Base-by-base conservation (phyloP, 192 early-diverging fungal species). In the Umbelopsis sp. region DNA sequence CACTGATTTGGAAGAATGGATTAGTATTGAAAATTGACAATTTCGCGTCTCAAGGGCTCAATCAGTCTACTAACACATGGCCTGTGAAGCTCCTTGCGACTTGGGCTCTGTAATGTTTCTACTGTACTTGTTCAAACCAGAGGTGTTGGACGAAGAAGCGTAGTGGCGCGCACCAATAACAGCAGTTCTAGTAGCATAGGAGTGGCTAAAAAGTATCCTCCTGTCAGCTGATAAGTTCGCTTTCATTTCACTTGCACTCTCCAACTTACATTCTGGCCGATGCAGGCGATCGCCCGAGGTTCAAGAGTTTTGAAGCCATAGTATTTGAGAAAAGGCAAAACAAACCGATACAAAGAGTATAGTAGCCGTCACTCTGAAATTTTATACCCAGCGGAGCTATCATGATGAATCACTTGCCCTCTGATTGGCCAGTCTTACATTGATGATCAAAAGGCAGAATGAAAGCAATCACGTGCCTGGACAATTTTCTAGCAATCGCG, bases 81-180 rank as follows among this genome's bases (percentile, higher is more conserved):
- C 98, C 81, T 99, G 98, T 64, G 94, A 92, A 27, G 96, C 95
- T 58, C 97, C 97, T 78, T 96, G 95, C 21, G 92, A 83, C 78
- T 96, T 97, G 67, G 93, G 91, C 82, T 98, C 90, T 41, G 98
- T 99, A 74, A 99, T 94, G 64, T 82, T 88, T 49, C 88, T 75
- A 74, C 91, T 94, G 85, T 87, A 92, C 64, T 91, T 91, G 86
- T 99, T 99, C 33, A 94, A 71, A 66, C 75, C 77, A 16, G 52
- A 16, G 8, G 52, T 49, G 15, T 71, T 78, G 18, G 37, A 23
- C n/a, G 66, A 55, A 58, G 80, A 80, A 61, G 71, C 46, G 23
- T 70, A 72, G 51, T 72, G 69, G 49, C 74, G 69, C 13, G 61
- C 66, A 22, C 73, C 68, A 30, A 69, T 52, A 64, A 41, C 61